phyloP scores from a whole-genome alignment of 2,329 filamentous ascomycete genomes.

The Meredithiella fracta region DNA sequence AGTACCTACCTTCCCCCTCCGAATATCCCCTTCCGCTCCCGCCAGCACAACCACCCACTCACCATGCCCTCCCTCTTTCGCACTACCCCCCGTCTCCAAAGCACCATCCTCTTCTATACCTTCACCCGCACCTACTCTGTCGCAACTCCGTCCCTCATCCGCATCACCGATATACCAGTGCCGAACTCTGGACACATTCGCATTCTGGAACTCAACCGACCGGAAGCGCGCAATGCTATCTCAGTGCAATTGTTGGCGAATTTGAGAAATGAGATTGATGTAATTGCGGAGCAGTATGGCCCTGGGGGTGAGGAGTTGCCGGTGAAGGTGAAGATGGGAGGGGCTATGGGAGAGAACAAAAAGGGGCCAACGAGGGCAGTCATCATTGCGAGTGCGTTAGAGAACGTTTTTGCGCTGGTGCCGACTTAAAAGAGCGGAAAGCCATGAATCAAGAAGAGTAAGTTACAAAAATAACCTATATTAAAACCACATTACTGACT shows the following conservation, averaged over 20 bases:
- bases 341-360: conserved; percentile 27
- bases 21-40: too few species aligned
- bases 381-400: conserved; percentile 70
- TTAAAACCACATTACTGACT: neutral
- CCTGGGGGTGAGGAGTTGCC: conserved; percentile 38
- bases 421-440: conserved; percentile 77
- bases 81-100: neutral
- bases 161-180: conserved; percentile 58
- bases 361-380: conserved; percentile 57
- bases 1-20: neutral
- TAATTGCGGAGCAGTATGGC: conserved; percentile 51
- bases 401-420: conserved; percentile 82
- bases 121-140: conserved; percentile 27
- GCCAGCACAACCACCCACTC: neutral
- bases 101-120: neutral
- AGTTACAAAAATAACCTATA: too few species aligned
- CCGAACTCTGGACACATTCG: conserved; percentile 71
- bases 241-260: conserved; percentile 59
- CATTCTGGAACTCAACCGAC: conserved; percentile 74
- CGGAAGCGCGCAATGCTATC: conserved; percentile 76
- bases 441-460: conserved; percentile 66
- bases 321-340: conserved; percentile 26
- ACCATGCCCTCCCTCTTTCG: neutral
- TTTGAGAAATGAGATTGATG: conserved; percentile 55
- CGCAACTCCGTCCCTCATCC: conserved; percentile 39